phyloP scores from a whole-genome alignment of 805 yeast species.

The Suhomyces pyralidae region DNA sequence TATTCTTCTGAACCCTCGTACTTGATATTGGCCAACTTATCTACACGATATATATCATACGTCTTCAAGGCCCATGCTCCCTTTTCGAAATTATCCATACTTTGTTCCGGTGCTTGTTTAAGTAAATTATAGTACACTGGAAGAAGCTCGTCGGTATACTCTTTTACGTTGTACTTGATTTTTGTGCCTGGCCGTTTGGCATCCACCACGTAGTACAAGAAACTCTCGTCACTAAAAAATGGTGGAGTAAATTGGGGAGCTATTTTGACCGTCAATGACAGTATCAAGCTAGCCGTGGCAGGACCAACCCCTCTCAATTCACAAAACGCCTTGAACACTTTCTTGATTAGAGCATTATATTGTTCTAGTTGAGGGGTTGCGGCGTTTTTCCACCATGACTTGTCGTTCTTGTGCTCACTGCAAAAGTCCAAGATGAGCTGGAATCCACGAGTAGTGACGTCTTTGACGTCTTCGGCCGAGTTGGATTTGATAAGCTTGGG shows the following conservation, averaged over 20 bases:
- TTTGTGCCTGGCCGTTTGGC: slow-evolving; percentile 20
- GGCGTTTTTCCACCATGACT: slow-evolving; percentile 6
- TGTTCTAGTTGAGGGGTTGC: not conserved
- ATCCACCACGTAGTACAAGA: slow-evolving; percentile 31
- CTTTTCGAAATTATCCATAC: slow-evolving; percentile 22
- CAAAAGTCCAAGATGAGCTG: slow-evolving; percentile 8
- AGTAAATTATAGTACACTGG: slow-evolving; percentile 17
- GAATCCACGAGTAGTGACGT: slow-evolving; percentile 28
- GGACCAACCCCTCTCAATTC: slow-evolving; percentile 48
- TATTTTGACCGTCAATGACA: slow-evolving; percentile 30
- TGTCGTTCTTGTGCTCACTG: not conserved
- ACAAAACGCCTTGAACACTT: slow-evolving; percentile 29
- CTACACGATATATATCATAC: slow-evolving; percentile 23
- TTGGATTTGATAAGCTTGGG: slow-evolving; percentile 42
- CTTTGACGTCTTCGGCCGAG: slow-evolving; percentile 24
- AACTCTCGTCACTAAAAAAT: slow-evolving; percentile 50
- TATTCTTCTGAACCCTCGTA: slow-evolving; percentile 11
- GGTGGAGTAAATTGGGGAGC: slow-evolving; percentile 33
- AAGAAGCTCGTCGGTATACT: slow-evolving; percentile 37
- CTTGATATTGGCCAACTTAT: slow-evolving; percentile 23
- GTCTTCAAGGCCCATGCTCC: slow-evolving; percentile 40
- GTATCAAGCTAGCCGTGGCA: slow-evolving; percentile 46
- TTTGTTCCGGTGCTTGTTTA: not conserved
- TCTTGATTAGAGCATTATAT: slow-evolving; percentile 20
- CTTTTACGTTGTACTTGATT: slow-evolving; percentile 42